Evolutionary conservation across 495 filamentous ascomycete genomes (phyloP).

Genomic region (Talaromyces wortmannii): DNA sequence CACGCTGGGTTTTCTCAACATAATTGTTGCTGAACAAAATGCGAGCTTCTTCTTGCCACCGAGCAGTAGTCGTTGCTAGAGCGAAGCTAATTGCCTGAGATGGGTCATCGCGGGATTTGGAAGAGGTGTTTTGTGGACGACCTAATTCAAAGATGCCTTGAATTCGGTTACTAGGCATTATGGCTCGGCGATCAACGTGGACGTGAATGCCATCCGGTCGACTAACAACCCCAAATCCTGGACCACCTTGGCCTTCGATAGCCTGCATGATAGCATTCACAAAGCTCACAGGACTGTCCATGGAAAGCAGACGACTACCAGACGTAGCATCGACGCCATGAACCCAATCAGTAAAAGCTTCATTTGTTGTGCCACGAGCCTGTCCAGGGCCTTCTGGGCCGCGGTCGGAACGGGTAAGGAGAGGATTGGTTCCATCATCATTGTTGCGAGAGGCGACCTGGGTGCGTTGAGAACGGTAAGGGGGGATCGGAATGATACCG

Average conservation of each 20-base stretch:
- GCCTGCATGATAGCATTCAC: constrained; percentile 55
- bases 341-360: constrained; percentile 47
- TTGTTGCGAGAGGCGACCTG: constrained; percentile 40
- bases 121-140: constrained; percentile 34
- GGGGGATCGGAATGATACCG: constrained; percentile 39
- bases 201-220: constrained; percentile 55
- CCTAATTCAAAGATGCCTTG: constrained; percentile 50
- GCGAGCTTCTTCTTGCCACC: constrained; percentile 89
- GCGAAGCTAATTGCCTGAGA: constrained; percentile 64
- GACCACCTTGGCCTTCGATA: constrained; percentile 41
- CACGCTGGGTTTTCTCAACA: constrained; percentile 62
- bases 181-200: constrained; percentile 40
- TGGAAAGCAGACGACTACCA: constrained; percentile 38
- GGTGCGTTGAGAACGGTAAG: constrained; percentile 48
- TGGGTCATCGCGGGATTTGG: constrained; percentile 49
- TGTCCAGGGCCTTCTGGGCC: constrained; percentile 22
- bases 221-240: constrained; percentile 47
- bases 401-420: constrained; percentile 47
- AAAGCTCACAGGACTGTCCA: constrained; percentile 57
- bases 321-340: constrained; percentile 46
- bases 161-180: constrained; percentile 45
- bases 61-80: constrained; percentile 56
- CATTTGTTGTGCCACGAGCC: constrained; percentile 21
- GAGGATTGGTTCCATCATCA: constrained; percentile 78
- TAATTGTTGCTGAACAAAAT: constrained; percentile 69